phyloP scores from a whole-genome alignment of 768 basidiomycete genomes.

The Lanmaoa pseudosensibilis region DNA sequence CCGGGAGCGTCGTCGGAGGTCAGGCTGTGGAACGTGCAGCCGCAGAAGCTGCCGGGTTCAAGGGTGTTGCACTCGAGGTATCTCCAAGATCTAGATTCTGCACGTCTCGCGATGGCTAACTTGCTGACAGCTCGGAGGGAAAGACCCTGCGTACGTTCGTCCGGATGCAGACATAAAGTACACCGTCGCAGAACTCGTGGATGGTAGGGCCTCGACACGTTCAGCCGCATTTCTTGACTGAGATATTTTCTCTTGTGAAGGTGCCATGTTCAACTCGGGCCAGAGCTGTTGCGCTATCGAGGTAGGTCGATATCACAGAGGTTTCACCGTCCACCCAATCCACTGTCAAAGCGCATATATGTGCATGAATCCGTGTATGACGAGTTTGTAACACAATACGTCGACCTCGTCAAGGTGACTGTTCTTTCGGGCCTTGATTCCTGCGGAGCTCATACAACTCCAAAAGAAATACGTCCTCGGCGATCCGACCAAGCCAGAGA shows the following conservation, averaged over 20 bases:
- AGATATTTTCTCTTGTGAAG: conserved; percentile 35
- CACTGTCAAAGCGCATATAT: conserved; percentile 73
- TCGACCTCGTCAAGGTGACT: conserved; percentile 67
- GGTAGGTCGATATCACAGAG: conserved; percentile 39
- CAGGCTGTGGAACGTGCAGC: conserved; percentile 72
- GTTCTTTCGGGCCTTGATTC: neutral
- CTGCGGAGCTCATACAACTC: neutral
- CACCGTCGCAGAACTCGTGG: conserved; percentile 83
- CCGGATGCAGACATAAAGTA: conserved; percentile 83
- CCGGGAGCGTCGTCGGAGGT: conserved; percentile 82
- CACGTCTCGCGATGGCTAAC: conserved; percentile 1
- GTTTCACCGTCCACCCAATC: neutral
- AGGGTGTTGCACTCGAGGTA: conserved; percentile 85
- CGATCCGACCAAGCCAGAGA: conserved; percentile 72
- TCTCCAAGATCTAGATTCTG: neutral
- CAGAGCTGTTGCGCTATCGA: conserved; percentile 97
- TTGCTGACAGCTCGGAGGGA: conserved; percentile 79
- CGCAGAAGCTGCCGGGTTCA: conserved; percentile 66
- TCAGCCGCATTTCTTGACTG: neutral
- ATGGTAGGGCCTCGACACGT: conserved; percentile 54
- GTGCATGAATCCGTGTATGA: conserved; percentile 87
- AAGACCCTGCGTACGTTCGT: conserved; percentile 96
- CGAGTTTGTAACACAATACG: conserved; percentile 71
- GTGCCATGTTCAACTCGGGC: conserved; percentile 95
- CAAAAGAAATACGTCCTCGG: conserved; percentile 77